Conservation (phyloP, 805 yeast species). For the Starmerella geochares region DNA sequence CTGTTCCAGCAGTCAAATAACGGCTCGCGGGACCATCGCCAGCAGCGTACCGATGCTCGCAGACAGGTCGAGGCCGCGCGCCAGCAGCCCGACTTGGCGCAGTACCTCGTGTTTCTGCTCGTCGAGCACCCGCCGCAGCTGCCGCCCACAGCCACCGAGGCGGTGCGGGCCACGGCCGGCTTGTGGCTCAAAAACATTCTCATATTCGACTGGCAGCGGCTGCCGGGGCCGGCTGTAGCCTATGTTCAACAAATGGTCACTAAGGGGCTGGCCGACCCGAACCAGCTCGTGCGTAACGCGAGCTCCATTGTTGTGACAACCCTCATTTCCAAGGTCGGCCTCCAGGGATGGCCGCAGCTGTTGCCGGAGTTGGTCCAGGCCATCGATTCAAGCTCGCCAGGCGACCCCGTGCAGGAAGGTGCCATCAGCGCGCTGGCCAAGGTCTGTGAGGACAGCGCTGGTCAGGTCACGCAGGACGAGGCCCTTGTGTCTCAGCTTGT, state of each 20-base stretch:
- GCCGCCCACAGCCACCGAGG: conserved; percentile 34
- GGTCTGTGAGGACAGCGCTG: conserved; percentile 80
- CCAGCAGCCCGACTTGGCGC: conserved; percentile 64
- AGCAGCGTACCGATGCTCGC: conserved; percentile 44
- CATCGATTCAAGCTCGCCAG: conserved; percentile 38
- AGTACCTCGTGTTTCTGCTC: conserved; percentile 64
- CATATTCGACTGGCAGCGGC: conserved; percentile 31
- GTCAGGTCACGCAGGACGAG: conserved; percentile 53
- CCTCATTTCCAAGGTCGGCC: conserved; percentile 58
- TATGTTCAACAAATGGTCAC: conserved; percentile 39
- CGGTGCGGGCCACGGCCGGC: conserved; percentile 78
- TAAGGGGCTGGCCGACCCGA: conserved; percentile 43
- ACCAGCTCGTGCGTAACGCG: conserved; percentile 65
- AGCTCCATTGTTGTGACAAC: conserved; percentile 87
- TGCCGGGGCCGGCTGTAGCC: conserved; percentile 34
- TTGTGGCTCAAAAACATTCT: conserved; percentile 68
- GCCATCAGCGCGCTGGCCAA: conserved; percentile 73
- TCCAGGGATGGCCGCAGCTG: conserved; percentile 61
- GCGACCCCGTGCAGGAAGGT: conserved; percentile 47
- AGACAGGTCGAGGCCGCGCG: conserved; percentile 62
- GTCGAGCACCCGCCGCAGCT: conserved; percentile 41
- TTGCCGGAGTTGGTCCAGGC: conserved; percentile 59
- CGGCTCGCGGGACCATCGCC: conserved; percentile 15
- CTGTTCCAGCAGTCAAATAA: conserved; percentile 59
- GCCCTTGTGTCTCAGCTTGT: conserved; percentile 48